Conservation (phyloP, 2,329 filamentous ascomycete species). For the Thermothelomyces thermophilus region DNA sequence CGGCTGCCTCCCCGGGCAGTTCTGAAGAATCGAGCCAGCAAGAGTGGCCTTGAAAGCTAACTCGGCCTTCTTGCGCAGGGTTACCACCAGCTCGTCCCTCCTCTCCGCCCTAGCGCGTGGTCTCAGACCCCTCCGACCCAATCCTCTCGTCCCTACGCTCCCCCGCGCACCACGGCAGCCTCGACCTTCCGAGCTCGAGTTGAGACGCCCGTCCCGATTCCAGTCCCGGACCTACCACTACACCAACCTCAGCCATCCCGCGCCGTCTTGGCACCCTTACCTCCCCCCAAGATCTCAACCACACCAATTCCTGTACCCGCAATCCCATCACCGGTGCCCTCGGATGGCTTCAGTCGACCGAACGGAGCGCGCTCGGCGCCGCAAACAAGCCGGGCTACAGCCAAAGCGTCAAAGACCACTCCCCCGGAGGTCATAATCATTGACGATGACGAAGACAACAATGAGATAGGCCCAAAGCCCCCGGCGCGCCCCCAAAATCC, state of each 20-base stretch:
- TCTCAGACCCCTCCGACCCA: neutral
- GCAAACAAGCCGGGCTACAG: neutral
- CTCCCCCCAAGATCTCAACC: neutral
- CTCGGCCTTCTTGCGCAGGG: neutral
- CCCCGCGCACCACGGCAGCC: neutral
- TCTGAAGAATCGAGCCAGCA: neutral
- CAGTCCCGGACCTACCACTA: neutral
- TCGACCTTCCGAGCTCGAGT: neutral
- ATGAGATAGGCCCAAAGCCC: neutral
- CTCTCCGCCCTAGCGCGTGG: too few relatives aligned
- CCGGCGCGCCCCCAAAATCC: neutral
- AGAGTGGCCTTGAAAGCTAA: neutral
- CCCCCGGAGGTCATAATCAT: constrained; percentile 14
- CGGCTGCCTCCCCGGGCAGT: too few relatives aligned
- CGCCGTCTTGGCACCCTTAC: neutral
- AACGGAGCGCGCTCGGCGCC: neutral
- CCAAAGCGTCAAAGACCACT: neutral
- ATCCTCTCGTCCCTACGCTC: neutral
- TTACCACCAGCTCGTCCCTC: neutral
- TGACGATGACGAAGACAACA: constrained; percentile 16
- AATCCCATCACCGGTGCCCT: neutral
- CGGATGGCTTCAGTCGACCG: neutral
- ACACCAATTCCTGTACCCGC: constrained; percentile 13
- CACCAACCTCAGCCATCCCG: neutral
- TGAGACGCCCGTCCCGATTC: constrained; percentile 1